Percentiles rank a stretch among this genome's conserved stretches.
These are phyloP conservation scores for Raffaelea deltoideospora DNA, from an alignment of 2,329 filamentous ascomycete species.

Conservation along the genomic window DNA sequence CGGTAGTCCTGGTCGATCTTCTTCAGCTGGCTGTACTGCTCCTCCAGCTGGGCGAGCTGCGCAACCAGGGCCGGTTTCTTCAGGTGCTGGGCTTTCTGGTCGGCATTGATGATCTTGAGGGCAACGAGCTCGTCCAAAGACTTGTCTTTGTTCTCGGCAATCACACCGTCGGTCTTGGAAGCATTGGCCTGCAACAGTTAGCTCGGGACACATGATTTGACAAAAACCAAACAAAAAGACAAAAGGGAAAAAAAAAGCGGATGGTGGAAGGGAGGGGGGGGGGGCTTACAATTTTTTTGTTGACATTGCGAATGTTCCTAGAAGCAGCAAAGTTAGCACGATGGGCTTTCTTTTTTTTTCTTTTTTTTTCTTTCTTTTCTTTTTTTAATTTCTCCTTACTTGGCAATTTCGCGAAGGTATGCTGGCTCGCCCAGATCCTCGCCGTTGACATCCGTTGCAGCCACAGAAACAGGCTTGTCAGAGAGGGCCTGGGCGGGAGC, in stretches of 20 bases:
- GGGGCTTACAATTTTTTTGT: conserved; percentile 77
- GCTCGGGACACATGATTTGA: conserved; percentile 19
- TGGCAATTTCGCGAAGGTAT: conserved; percentile 79
- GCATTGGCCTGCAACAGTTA: conserved; percentile 40
- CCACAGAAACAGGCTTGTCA: conserved; percentile 32
- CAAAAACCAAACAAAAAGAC: conserved; percentile 47
- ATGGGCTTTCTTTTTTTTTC: not conserved
- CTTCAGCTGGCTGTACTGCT: conserved; percentile 59
- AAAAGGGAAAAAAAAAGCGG: not conserved
- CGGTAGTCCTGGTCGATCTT: conserved; percentile 63
- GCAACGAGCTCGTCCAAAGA: conserved; percentile 59
- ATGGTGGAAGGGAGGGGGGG: not conserved
- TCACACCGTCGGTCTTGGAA: conserved; percentile 54
- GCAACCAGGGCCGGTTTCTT: conserved; percentile 62
- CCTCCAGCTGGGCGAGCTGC: conserved; percentile 55
- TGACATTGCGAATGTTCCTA: conserved; percentile 80
- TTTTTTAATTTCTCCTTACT: conserved; percentile 50
- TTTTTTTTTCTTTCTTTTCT: too few species aligned
- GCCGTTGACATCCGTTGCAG: conserved; percentile 28
- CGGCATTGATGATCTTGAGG: conserved; percentile 59
- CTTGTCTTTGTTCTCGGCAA: conserved; percentile 54
- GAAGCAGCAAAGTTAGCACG: not conserved
- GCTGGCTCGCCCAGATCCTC: conserved; percentile 55
- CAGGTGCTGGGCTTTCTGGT: conserved; percentile 61
- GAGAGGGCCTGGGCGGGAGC: conserved; percentile 29